Conservation (phyloP, 1,139 yeast species). For the Waltiozyma sp. region DNA sequence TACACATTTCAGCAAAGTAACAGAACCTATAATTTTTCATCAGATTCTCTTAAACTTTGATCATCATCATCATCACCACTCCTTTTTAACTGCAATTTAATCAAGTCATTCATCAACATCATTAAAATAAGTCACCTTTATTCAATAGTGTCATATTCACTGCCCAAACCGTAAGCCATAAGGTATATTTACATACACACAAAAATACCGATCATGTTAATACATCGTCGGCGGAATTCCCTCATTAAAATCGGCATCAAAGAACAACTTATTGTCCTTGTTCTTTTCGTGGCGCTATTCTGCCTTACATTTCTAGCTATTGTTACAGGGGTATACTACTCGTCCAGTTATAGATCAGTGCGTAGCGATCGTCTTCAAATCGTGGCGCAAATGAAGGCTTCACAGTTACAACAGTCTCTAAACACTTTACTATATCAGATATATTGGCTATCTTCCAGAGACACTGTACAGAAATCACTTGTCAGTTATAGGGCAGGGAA, state of each 20-base stretch:
- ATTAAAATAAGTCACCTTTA: too few species aligned
- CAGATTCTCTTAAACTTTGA: too few species aligned
- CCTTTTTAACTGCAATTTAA: too few species aligned
- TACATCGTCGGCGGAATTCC: not conserved
- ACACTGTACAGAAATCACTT: constrained; percentile 48
- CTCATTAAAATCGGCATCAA: constrained; percentile 28
- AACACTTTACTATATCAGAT: constrained; percentile 58
- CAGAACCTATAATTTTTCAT: too few species aligned
- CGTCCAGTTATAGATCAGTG: constrained; percentile 47
- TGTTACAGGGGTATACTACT: constrained; percentile 72
- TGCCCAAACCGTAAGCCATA: too few species aligned
- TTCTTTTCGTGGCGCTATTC: constrained; percentile 62
- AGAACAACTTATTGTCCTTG: constrained; percentile 70
- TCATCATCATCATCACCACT: too few species aligned
- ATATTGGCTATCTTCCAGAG: constrained; percentile 55
- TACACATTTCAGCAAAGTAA: too few species aligned
- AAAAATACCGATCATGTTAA: too few species aligned
- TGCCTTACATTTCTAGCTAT: constrained; percentile 69
- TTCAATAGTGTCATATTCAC: too few species aligned
- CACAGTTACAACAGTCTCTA: constrained; percentile 65
- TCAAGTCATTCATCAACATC: too few species aligned
- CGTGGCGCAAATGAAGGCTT: constrained; percentile 69
- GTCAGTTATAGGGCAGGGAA: constrained; percentile 65
- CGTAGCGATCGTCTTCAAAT: constrained; percentile 66
- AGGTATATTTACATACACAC: too few species aligned